These are phyloP conservation scores for Lagenidium giganteum DNA, from an alignment of 352 stramenopile species.

Conservation along the genomic window DNA sequence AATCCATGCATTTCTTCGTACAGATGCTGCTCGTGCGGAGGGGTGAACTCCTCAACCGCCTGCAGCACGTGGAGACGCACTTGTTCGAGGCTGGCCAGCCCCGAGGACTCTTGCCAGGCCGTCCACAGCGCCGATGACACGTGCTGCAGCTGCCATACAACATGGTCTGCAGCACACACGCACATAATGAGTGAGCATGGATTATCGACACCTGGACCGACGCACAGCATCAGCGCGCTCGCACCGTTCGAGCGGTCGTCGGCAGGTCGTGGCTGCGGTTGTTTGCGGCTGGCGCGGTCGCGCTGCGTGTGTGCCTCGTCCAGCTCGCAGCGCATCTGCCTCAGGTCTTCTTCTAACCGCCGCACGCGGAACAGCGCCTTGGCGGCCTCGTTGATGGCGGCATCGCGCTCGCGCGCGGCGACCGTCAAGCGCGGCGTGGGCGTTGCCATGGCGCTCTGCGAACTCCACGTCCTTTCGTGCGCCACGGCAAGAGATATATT, in stretches of 20 bases:
- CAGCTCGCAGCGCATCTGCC: slow-evolving; percentile 5
- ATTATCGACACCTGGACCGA: not conserved
- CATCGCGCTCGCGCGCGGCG: slow-evolving; percentile 25
- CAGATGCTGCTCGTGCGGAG: slow-evolving; percentile 12
- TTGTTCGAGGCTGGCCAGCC: not conserved
- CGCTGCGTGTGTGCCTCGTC: slow-evolving; percentile 1
- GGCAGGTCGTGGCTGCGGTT: too few species aligned
- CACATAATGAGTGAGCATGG: not conserved
- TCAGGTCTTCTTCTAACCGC: slow-evolving; percentile 6
- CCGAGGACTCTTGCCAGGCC: too few species aligned
- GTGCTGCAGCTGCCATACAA: slow-evolving; percentile 16
- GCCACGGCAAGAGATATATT: too few species aligned
- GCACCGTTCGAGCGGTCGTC: not conserved
- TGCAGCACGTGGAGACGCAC: slow-evolving; percentile 16
- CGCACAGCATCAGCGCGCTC: not conserved
- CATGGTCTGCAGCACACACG: slow-evolving; percentile 6
- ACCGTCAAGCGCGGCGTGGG: too few species aligned
- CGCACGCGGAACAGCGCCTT: slow-evolving; percentile 11
- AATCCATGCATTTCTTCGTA: slow-evolving; percentile 28
- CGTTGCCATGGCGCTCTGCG: too few species aligned
- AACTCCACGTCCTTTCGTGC: too few species aligned
- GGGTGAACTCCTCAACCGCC: slow-evolving; percentile 9
- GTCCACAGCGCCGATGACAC: slow-evolving; percentile 19
- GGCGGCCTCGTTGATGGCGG: slow-evolving; percentile 26
- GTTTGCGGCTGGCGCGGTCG: not conserved